Evolutionary conservation across 2,329 filamentous ascomycete genomes (phyloP), one percentile per base, ranked within the genome.

Genomic region (Diaporthe aspalathi): DNA sequence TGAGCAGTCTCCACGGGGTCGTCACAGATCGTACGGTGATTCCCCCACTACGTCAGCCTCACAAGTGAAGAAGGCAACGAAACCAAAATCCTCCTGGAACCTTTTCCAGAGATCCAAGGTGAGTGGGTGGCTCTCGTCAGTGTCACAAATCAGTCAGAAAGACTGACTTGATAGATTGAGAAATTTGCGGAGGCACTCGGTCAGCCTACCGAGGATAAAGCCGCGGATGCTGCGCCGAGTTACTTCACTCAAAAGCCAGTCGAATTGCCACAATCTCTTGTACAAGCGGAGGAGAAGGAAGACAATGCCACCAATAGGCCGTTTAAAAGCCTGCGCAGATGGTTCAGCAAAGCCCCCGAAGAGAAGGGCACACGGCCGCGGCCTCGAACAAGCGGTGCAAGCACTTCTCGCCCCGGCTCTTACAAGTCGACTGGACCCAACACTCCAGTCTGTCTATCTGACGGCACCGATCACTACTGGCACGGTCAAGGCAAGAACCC

Each of bases 201-300:
- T 45, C 22, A 43, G 9, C 40, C 45, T 22, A 32, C n/a, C 38
- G 8, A 35, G 1, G 29, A 38, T 4, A 12, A 20, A 32, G 22
- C 14, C 17, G 38, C 43, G n/a, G 72, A 69, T 22, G 12, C 62
- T 3, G 14, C 24, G 3, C 56, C 65, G 1, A 43, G 69, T 27
- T 73, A 73, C 27, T 73, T 73, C 52, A 69, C 54, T 2, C 68
- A 68, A 12, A 49, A 47, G 8, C 35, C 69, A 8, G 17, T 50
- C 2, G 43, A 29, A 2, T 17, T 20, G 9, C 57, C 52, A 7
- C 60, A 56, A 17, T 1, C 29, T 20, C n/a, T 22, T 22, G 29
- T 22, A 29, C 43, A 54, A 29, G 27, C 56, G 14, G 50, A 27
- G 43, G 65, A 53, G 54, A 43, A 54, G 20, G 56, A n/a, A 22